Percentiles rank a stretch among this genome's conserved stretches.
phyloP scores from a whole-genome alignment of 2,329 filamentous ascomycete genomes.

The Trichophyton schoenleinii region DNA sequence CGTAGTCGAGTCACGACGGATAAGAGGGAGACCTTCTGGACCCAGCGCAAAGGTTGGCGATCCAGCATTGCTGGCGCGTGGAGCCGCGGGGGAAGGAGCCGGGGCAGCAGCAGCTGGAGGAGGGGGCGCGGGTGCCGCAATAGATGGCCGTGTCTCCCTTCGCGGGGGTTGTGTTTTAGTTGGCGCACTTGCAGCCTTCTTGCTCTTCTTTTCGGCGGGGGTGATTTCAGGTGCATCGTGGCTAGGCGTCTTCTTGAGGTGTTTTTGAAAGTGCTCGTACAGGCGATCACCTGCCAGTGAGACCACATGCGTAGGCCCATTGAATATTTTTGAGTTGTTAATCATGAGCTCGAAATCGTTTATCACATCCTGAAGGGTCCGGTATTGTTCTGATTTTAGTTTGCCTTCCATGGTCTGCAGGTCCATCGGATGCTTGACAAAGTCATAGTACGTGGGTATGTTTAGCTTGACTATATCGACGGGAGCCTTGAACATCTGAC shows the following conservation, averaged over 20 bases:
- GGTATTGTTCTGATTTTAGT: conserved; percentile 58
- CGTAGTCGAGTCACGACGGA: conserved; percentile 71
- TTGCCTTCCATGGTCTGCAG: conserved; percentile 70
- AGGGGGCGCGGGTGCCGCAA: neutral
- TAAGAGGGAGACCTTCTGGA: conserved; percentile 64
- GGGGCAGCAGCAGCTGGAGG: conserved; percentile 15
- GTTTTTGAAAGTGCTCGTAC: conserved; percentile 46
- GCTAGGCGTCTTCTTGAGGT: conserved; percentile 48
- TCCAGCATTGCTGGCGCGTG: conserved; percentile 30
- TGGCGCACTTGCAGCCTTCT: conserved; percentile 26
- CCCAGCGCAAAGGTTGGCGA: conserved; percentile 57
- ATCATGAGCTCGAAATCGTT: conserved; percentile 66
- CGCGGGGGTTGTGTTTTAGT: conserved; percentile 35
- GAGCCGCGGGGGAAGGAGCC: neutral
- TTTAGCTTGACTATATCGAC: conserved; percentile 64
- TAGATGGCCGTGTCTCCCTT: conserved; percentile 32
- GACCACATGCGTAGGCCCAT: conserved; percentile 64
- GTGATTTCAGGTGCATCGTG: conserved; percentile 46
- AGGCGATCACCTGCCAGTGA: conserved; percentile 54
- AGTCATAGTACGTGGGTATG: conserved; percentile 60
- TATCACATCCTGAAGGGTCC: conserved; percentile 57
- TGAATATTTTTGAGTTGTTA: conserved; percentile 68
- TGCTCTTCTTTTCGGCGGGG: conserved; percentile 49
- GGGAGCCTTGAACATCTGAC: conserved; percentile 60
- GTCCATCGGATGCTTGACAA: conserved; percentile 72